Evolutionary conservation across 2,329 filamentous ascomycete genomes (phyloP).

Genomic region (Colletotrichum tofieldiae): DNA sequence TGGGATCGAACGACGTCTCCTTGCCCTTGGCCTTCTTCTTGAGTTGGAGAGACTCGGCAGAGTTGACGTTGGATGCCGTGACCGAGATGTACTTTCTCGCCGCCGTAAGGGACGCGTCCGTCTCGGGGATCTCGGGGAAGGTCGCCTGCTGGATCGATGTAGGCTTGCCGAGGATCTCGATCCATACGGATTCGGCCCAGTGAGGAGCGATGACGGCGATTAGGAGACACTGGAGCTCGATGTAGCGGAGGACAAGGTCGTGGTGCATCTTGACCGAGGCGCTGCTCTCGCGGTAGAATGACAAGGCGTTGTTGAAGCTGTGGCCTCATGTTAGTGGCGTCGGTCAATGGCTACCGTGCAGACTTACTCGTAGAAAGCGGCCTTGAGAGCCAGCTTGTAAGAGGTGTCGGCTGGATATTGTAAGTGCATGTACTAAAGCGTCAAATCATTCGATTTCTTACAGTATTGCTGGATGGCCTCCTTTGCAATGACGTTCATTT

Average conservation of each 20-base stretch:
- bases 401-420: constrained; percentile 32
- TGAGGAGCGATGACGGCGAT: constrained; percentile 90
- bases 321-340: constrained; percentile 7
- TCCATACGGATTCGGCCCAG: constrained; percentile 95
- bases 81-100: constrained; percentile 85
- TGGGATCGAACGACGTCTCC: constrained; percentile 86
- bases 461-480: constrained; percentile 84
- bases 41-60: constrained; percentile 84
- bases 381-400: constrained; percentile 84
- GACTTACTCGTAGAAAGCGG: constrained; percentile 82
- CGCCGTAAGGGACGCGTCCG: constrained; percentile 79
- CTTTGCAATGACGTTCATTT: constrained; percentile 87
- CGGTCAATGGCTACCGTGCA: background rate
- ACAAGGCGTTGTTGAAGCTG: constrained; percentile 82
- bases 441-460: background rate
- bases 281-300: constrained; percentile 90
- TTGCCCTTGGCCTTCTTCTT: constrained; percentile 98
- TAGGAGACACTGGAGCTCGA: constrained; percentile 88
- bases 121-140: constrained; percentile 79
- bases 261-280: constrained; percentile 89
- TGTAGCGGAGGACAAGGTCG: constrained; percentile 83
- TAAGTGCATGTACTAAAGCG: background rate
- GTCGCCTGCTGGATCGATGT: constrained; percentile 84
- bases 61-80: constrained; percentile 86
- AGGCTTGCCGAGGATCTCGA: constrained; percentile 86